Conservation (phyloP, 306 rosid genomes). For the Glycine tomentella region DNA sequence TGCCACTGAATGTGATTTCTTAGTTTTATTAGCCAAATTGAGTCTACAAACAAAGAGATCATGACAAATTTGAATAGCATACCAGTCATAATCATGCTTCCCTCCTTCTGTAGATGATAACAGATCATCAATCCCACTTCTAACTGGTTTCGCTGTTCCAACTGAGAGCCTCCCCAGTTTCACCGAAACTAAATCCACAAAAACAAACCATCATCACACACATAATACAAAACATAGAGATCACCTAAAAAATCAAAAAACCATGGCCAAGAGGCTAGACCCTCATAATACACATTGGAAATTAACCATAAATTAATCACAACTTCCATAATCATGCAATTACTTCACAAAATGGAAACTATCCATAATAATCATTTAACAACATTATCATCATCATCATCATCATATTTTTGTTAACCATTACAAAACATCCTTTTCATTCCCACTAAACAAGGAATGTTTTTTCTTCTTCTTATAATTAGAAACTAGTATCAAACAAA, state of each 20-base stretch:
- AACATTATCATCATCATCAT: neutral
- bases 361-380: neutral
- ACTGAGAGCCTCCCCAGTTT: constrained; percentile 91
- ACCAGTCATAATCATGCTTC: constrained; percentile 97
- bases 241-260: neutral
- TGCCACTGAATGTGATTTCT: neutral
- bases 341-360: neutral
- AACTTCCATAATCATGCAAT: constrained; percentile 32
- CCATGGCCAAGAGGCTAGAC: neutral
- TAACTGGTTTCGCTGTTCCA: constrained; percentile 71
- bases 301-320: neutral
- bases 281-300: neutral
- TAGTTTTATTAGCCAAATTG: neutral
- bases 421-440: constrained; percentile 1
- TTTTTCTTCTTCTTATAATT: neutral
- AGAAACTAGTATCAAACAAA: constrained; percentile 30
- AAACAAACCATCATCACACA: constrained; percentile 12
- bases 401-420: neutral
- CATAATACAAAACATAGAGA: neutral
- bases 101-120: constrained; percentile 85
- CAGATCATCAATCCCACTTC: constrained; percentile 85
- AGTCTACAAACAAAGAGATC: neutral
- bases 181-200: constrained; percentile 66
- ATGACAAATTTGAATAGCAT: constrained; percentile 21
- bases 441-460: neutral